Conservation (phyloP, 2,329 filamentous ascomycete genomes). For the Trichoderma polysporum region DNA sequence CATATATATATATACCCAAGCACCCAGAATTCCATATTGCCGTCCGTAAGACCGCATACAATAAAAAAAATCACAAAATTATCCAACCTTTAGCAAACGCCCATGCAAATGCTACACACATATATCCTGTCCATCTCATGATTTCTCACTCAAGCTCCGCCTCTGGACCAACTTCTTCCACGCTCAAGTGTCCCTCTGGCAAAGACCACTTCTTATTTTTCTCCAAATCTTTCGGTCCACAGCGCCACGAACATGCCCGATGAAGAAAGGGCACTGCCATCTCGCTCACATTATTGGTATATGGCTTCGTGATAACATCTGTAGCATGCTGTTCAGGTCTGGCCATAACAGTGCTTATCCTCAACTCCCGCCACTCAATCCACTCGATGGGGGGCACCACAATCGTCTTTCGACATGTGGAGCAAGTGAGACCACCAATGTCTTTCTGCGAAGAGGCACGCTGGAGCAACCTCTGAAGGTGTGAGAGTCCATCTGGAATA, state of each 20-base stretch:
- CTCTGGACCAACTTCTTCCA: not conserved
- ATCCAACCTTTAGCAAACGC: not conserved
- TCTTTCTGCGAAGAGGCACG: slow-evolving; percentile 44
- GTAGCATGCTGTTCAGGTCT: not conserved
- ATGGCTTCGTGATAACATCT: slow-evolving; percentile 18
- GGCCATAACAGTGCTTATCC: slow-evolving; percentile 23
- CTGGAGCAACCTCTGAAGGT: slow-evolving; percentile 43
- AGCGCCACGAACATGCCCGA: slow-evolving; percentile 52
- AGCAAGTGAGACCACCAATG: slow-evolving; percentile 51
- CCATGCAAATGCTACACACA: not conserved
- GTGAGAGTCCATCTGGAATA: slow-evolving; percentile 43
- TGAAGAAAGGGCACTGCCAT: slow-evolving; percentile 47
- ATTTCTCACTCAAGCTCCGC: not conserved
- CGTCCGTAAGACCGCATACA: not conserved
- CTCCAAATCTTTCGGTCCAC: slow-evolving; percentile 36
- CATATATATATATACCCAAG: not conserved
- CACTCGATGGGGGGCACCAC: slow-evolving; percentile 56
- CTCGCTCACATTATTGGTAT: slow-evolving; percentile 37
- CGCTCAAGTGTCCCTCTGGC: slow-evolving; percentile 24
- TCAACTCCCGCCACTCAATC: slow-evolving; percentile 60
- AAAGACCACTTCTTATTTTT: slow-evolving; percentile 25
- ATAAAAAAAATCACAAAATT: not conserved
- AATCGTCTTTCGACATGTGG: slow-evolving; percentile 49
- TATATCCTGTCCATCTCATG: not conserved
- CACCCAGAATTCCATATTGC: not conserved